Evolutionary conservation across 1,284 basidiomycete species (phyloP).

Genomic region (Tausonia pullulans): DNA sequence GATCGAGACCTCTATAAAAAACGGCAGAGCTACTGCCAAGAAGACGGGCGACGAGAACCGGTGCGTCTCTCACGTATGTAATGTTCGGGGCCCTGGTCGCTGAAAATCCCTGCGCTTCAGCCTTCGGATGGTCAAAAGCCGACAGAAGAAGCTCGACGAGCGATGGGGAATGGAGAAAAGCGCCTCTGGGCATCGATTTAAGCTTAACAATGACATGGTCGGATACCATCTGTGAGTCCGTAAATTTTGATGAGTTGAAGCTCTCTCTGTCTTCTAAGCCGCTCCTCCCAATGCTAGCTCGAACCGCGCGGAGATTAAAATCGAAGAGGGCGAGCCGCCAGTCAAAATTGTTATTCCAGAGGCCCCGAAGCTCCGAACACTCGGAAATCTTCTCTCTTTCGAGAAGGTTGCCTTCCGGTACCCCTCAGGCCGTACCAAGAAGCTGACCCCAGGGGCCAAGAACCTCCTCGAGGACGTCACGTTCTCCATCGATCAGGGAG

Average conservation of each 20-base stretch:
- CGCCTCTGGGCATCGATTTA: conserved; percentile 45
- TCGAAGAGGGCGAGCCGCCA: conserved; percentile 42
- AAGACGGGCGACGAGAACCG: conserved; percentile 55
- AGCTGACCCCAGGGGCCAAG: conserved; percentile 9
- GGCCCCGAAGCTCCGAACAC: conserved; percentile 42
- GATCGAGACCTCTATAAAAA: conserved; percentile 39
- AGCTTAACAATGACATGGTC: conserved; percentile 49
- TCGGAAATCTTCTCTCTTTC: conserved; percentile 45
- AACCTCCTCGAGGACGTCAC: conserved; percentile 44
- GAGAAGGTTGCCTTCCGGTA: conserved; percentile 44
- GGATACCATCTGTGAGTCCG: conserved; percentile 35
- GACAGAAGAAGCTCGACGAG: conserved; percentile 53
- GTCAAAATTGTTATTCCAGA: conserved; percentile 43
- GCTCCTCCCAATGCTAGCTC: conserved; percentile 18
- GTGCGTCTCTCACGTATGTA: conserved; percentile 1
- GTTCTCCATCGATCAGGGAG: conserved; percentile 47
- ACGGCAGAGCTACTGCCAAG: conserved; percentile 45
- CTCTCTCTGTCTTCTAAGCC: too few species aligned
- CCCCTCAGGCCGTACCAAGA: neutral
- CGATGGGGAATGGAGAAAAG: conserved; percentile 46
- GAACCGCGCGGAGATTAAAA: conserved; percentile 41
- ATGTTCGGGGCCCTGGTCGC: too few species aligned
- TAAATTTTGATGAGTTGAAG: conserved; percentile 2
- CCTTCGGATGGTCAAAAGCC: conserved; percentile 44
- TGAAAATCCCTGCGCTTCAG: conserved; percentile 13